Base-by-base conservation (phyloP, 1,284 basidiomycete genomes). In the Tilletia horrida region DNA sequence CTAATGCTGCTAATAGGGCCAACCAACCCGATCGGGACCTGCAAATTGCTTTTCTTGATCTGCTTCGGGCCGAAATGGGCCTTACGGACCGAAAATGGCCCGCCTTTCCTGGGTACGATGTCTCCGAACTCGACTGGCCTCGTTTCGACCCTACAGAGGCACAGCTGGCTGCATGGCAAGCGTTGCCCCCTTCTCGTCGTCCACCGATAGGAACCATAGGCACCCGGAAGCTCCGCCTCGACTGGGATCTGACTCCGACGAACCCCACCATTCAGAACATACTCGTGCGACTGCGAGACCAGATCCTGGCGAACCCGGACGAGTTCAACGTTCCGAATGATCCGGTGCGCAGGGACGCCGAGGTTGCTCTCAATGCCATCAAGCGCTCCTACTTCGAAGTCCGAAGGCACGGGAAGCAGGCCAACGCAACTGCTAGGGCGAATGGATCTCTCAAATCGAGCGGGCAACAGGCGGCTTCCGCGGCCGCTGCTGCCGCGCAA, bases 351-450 rank as follows among this genome's bases (percentile, higher is more conserved):
- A 21, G 50, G 23, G 27, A 52, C 23, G 23, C 50, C 23, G 50
- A 52, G 13, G 50, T 52, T 21, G 50, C 50, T 3, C 23, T 52
- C n/a, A 52, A 52, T 52, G 50, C 50, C 13, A 52, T 52, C 50
- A 52, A 27, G 11, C 50, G 50, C 13, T 52, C 50, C 4, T 52
- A 25, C 50, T 52, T 52, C 3, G 50, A 52, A 27, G 50, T 52
- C 23, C 50, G 50, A 27, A 21, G 50, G 50, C 50, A 52, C 50
- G 50, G 50, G 21, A 52, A 52, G 50, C 50, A 52, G 23, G 50
- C 50, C 23, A 52, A 52, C 25, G 50, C 50, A 6, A 6, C 27
- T 13, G 50, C 50, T 27, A 52, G 27, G 50, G 50, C 16, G 13
- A 13, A 21, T 27, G 23, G 27, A 2, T 13, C 50, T 11, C 13